Base-by-base conservation (phyloP, 306 rosid species). In the Cucumis melo region DNA sequence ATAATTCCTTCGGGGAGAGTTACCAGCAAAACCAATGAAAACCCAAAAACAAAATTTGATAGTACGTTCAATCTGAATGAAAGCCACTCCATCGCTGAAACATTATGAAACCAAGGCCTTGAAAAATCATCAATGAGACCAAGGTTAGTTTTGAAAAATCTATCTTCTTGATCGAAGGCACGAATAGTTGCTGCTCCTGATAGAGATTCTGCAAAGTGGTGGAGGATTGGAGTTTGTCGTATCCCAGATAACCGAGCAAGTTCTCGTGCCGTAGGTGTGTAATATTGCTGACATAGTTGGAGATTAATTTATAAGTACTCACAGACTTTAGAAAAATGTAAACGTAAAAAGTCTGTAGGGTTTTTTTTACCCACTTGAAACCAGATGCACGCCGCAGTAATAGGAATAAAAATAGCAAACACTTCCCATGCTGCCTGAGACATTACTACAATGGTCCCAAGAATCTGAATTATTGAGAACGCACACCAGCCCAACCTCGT, bases 11-110 rank as follows among this genome's bases (percentile, higher is more conserved):
- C 89, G 0, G 98, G 96, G 56, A 93, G 91, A 75, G 84, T 87
- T 54, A 93, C 93, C 10, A 93, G 83, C 84, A 93, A 77, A 74
- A 93, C 85, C 75, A 91, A 78, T 14, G 96, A 91, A 84, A 88
- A 91, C 82, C 93, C 97, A 73, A 93, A 93, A 56, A 93, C 93
- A 73, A 93, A 93, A 82, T 93, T 88, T 16, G 98, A 93, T 20
- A 93, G 90, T 32, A 93, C 44, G 79, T 93, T 93, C 68, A 93
- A 78, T 82, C 97, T 88, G 88, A 81, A 93, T 64, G 98, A 91
- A 34, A 91, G 98, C 98, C 98, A 93, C 78, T 91, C 98, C 98
- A 93, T 91, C 24, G 92, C 97, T 34, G 98, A 87, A 8, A 83
- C 81, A 44, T 89, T 93, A 66, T 93, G 96, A 79, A 93, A 91